These are phyloP conservation scores for Blastomyces emzantsi DNA, from an alignment of 2,329 filamentous ascomycete species.

Conservation along the genomic window DNA sequence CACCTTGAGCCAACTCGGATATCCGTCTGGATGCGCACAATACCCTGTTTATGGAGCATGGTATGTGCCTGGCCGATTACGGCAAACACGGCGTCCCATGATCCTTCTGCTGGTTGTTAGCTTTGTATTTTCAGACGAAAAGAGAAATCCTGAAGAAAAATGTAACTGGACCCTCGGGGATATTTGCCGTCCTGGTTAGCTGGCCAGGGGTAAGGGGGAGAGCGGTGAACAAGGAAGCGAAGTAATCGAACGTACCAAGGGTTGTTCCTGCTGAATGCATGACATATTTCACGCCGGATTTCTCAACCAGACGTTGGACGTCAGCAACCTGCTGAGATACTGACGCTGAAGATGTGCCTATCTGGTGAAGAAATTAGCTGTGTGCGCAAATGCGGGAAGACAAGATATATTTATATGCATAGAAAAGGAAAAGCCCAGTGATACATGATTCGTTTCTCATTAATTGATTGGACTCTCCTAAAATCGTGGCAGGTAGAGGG, in stretches of 20 bases:
- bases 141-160: neutral
- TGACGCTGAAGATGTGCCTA: conserved; percentile 69
- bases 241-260: conserved; percentile 55
- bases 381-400: neutral
- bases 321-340: conserved; percentile 78
- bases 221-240: neutral
- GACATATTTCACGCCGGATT: conserved; percentile 68
- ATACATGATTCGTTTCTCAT: neutral
- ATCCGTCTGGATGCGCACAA: conserved; percentile 75
- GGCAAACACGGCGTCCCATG: conserved; percentile 79
- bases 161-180: neutral
- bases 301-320: conserved; percentile 75
- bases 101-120: conserved; percentile 55
- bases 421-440: neutral
- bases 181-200: neutral
- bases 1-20: conserved; percentile 75
- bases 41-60: conserved; percentile 65
- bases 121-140: neutral
- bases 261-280: conserved; percentile 96
- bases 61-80: conserved; percentile 80
- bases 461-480: neutral
- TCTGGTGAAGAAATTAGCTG: conserved; percentile 36
- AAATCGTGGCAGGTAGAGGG: neutral
- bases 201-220: neutral
- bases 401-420: neutral